Conservation (phyloP, 208 protist species). For the Wallacemonas sp. region DNA sequence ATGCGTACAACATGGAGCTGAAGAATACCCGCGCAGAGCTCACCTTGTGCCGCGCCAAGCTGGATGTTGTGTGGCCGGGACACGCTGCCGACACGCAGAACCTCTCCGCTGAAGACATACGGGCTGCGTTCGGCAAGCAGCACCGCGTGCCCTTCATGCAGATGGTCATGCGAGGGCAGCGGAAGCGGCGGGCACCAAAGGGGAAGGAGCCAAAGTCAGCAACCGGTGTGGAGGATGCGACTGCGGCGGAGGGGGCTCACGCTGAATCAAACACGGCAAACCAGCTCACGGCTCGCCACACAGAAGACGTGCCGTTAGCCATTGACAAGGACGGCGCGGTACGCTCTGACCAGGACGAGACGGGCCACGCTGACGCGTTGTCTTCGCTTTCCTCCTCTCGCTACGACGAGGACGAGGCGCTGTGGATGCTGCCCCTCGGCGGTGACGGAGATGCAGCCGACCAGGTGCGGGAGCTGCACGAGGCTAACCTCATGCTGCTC, state of each 20-base stretch:
- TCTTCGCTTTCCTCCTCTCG: too few relatives aligned
- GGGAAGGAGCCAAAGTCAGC: conserved; percentile 10
- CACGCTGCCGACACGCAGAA: conserved; percentile 65
- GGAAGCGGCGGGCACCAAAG: conserved; percentile 9
- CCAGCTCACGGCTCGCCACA: background rate
- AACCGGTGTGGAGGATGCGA: too few relatives aligned
- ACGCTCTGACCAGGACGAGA: background rate
- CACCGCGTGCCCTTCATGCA: conserved; percentile 24
- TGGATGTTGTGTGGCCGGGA: conserved; percentile 83
- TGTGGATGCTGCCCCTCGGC: conserved; percentile 34
- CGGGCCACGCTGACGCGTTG: background rate
- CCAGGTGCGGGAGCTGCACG: conserved; percentile 72
- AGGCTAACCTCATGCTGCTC: conserved; percentile 73
- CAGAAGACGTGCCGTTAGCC: background rate
- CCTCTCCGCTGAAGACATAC: conserved; percentile 66
- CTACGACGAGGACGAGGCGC: conserved; percentile 19
- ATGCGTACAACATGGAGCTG: conserved; percentile 48
- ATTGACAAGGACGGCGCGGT: background rate
- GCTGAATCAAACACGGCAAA: background rate
- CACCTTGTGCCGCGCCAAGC: conserved; percentile 61
- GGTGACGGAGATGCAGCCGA: conserved; percentile 36
- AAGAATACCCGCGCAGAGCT: conserved; percentile 42
- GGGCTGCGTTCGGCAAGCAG: conserved; percentile 49
- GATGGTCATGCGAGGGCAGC: conserved; percentile 18
- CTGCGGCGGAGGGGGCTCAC: background rate